Conservation (phyloP, 179 eudicot genomes). For the Nepenthes alata region DNA sequence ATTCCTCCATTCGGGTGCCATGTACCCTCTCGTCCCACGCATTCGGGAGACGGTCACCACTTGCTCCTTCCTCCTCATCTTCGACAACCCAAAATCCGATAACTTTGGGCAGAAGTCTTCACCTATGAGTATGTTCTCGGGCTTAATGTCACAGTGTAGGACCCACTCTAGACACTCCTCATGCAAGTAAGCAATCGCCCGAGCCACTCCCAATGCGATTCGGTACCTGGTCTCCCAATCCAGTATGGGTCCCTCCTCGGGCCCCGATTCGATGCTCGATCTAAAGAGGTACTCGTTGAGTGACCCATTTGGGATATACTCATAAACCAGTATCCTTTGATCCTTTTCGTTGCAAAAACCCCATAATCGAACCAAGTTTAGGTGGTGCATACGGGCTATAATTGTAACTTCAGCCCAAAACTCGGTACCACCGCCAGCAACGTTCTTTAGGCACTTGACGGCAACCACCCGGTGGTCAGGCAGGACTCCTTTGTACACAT, state of each 20-base stretch:
- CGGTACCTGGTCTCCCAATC: conserved; percentile 81
- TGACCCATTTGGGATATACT: conserved; percentile 80
- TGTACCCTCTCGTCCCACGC: conserved; percentile 79
- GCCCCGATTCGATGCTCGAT: not conserved
- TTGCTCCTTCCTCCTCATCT: conserved; percentile 68
- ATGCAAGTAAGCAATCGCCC: conserved; percentile 83
- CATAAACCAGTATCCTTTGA: conserved; percentile 55
- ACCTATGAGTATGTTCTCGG: conserved; percentile 76
- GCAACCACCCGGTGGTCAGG: conserved; percentile 66
- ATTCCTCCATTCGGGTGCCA: conserved; percentile 82
- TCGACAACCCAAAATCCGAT: conserved; percentile 76
- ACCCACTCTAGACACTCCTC: conserved; percentile 89
- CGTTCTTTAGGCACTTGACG: conserved; percentile 55
- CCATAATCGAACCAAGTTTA: conserved; percentile 72
- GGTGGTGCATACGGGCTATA: conserved; percentile 91
- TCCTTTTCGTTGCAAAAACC: conserved; percentile 87
- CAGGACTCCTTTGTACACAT: conserved; percentile 60
- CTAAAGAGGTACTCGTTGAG: conserved; percentile 49
- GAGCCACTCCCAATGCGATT: conserved; percentile 72
- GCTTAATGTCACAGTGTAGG: conserved; percentile 78
- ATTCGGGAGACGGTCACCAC: conserved; percentile 27
- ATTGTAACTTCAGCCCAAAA: conserved; percentile 89
- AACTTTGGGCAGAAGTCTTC: conserved; percentile 86
- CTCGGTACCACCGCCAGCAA: conserved; percentile 56
- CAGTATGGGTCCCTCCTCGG: conserved; percentile 33